A percentile compares a stretch with the other conserved stretches of the same genome.
These are phyloP conservation scores for Corchorus olitorius DNA, from an alignment of 345 rosid species.

Conservation along the genomic window DNA sequence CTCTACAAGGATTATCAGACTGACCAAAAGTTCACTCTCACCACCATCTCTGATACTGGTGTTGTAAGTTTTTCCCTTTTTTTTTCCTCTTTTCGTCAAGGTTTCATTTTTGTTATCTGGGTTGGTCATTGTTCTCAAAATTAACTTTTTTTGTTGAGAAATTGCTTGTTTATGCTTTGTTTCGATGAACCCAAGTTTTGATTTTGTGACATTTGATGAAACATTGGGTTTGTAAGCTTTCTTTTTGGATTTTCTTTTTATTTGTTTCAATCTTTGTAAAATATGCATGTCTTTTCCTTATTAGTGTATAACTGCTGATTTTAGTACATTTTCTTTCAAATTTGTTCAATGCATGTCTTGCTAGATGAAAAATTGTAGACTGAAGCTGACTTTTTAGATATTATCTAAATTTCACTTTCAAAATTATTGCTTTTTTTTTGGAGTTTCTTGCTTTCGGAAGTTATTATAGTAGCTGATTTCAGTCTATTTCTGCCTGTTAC, in stretches of 20 bases:
- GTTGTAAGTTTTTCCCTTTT: slow-evolving; percentile 52
- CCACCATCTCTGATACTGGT: slow-evolving; percentile 74
- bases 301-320: background rate
- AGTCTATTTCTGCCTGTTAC: background rate
- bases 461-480: background rate
- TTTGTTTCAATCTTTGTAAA: background rate
- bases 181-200: background rate
- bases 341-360: background rate
- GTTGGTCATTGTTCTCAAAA: background rate
- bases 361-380: background rate
- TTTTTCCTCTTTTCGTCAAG: background rate
- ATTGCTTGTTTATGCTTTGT: background rate
- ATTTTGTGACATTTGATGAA: background rate
- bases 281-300: background rate
- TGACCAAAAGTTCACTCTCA: slow-evolving; percentile 89
- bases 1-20: slow-evolving; percentile 83
- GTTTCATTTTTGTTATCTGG: background rate
- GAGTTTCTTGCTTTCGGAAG: too few species aligned
- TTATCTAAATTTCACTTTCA: background rate
- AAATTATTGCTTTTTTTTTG: background rate
- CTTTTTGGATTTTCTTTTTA: background rate
- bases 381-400: background rate
- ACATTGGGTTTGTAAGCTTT: background rate
- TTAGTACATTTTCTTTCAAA: background rate
- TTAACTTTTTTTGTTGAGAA: background rate